Evolutionary conservation across 129 eudicot species (phyloP).

Genomic region (Escallonia herrerae): DNA sequence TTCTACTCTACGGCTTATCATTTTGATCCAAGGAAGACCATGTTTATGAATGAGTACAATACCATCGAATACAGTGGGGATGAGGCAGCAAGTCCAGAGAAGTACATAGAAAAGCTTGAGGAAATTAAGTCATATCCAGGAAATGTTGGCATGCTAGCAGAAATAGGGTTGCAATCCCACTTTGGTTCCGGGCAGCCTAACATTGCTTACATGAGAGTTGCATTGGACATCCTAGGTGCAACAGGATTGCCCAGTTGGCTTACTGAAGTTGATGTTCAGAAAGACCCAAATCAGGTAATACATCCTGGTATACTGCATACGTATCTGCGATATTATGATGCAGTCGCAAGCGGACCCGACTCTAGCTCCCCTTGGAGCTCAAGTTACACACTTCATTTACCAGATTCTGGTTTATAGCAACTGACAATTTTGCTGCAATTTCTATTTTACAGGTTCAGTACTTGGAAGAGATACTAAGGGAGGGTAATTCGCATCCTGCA

Average conservation of each 20-base stretch:
- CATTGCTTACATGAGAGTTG: constrained; percentile 53
- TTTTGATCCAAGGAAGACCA: constrained; percentile 17
- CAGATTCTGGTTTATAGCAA: no score
- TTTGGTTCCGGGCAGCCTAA: constrained; percentile 37
- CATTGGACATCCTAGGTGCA: constrained; percentile 47
- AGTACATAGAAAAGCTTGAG: neutral
- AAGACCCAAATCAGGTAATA: constrained; percentile 40
- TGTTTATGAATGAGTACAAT: constrained; percentile 5
- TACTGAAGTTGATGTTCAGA: constrained; percentile 53
- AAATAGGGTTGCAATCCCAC: no score
- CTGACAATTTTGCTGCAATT: neutral
- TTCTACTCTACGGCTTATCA: constrained; percentile 14
- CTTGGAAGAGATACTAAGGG: constrained; percentile 49
- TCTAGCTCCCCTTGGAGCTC: no score
- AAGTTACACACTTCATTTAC: no score
- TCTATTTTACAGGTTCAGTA: constrained; percentile 26
- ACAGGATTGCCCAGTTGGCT: constrained; percentile 61
- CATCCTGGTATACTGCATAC: no score
- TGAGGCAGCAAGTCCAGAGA: neutral
- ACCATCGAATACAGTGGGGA: constrained; percentile 48
- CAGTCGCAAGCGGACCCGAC: no score
- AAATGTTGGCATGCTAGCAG: no score
- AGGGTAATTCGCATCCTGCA: constrained; percentile 48
- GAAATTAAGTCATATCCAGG: constrained; percentile 14
- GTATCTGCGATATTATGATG: no score